These are phyloP conservation scores for Gillenia trifoliata DNA, from an alignment of 306 rosid species.

Conservation along the genomic window DNA sequence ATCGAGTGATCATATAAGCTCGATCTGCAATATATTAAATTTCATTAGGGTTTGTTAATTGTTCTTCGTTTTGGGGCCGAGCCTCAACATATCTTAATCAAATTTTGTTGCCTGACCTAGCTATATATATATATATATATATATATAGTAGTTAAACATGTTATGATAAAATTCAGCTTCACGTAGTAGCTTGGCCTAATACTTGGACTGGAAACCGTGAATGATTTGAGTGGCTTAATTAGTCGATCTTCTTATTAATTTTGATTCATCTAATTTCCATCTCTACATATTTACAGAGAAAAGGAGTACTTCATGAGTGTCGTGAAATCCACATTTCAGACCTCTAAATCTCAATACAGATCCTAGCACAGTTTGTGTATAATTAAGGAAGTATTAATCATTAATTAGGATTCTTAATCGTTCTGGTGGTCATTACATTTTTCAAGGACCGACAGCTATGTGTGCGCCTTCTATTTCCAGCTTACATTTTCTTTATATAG, in stretches of 20 bases:
- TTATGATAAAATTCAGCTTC: no score
- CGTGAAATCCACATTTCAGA: background rate
- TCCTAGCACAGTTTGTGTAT: background rate
- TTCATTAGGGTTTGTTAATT: background rate
- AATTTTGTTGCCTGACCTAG: background rate
- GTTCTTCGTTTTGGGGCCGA: background rate
- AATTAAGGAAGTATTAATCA: background rate
- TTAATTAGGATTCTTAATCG: background rate
- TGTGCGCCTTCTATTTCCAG: background rate
- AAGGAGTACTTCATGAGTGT: background rate
- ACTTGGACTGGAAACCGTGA: background rate
- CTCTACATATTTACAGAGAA: background rate
- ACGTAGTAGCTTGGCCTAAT: no score
- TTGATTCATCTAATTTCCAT: background rate
- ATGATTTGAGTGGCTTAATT: background rate
- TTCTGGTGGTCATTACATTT: background rate
- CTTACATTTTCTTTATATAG: background rate
- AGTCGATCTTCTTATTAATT: background rate
- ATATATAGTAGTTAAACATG: no score
- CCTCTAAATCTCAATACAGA: background rate
- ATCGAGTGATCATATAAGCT: background rate
- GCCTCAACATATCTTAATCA: background rate
- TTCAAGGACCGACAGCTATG: background rate
- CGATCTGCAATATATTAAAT: background rate
- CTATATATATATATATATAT: no score